Evolutionary conservation across 1,284 basidiomycete genomes (phyloP).

Genomic region (Athelia sp.): DNA sequence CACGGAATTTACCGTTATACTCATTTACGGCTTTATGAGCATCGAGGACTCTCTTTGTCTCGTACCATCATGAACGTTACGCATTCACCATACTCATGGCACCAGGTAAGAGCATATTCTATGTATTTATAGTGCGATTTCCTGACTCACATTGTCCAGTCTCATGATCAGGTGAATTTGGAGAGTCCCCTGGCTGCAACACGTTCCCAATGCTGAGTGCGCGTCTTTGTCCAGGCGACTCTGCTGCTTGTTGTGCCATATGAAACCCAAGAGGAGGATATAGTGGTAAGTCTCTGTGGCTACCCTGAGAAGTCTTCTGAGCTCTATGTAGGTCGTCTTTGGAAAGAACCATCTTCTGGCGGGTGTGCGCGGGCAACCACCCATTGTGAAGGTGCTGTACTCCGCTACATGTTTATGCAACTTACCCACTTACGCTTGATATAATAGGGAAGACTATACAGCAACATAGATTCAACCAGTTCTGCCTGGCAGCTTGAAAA

Average conservation of each 20-base stretch:
- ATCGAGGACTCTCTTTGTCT: conserved; percentile 6
- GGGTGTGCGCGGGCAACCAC: conserved; percentile 59
- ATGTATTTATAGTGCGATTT: conserved; percentile 6
- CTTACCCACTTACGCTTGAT: conserved; percentile 1
- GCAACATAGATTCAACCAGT: conserved; percentile 52
- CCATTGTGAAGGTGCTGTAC: conserved; percentile 59
- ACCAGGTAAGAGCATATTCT: conserved; percentile 38
- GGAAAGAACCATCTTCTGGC: conserved; percentile 67
- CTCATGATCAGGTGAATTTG: conserved; percentile 59
- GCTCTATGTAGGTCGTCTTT: conserved; percentile 53
- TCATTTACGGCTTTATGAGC: too few species aligned
- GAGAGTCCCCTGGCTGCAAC: conserved; percentile 8
- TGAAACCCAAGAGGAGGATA: conserved; percentile 63
- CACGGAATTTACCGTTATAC: too few species aligned
- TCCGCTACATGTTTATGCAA: conserved; percentile 1
- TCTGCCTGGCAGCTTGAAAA: conserved; percentile 77
- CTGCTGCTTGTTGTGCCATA: conserved; percentile 69
- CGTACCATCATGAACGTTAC: conserved; percentile 14
- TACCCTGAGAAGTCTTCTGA: not conserved
- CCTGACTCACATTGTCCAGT: conserved; percentile 28
- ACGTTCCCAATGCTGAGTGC: not conserved
- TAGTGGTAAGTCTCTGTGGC: conserved; percentile 44
- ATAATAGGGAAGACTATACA: conserved; percentile 63
- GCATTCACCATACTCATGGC: conserved; percentile 54
- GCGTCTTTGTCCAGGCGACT: conserved; percentile 50